phyloP scores from a whole-genome alignment of 2,329 filamentous ascomycete genomes.

The Pseudovirgaria hyperparasitica region DNA sequence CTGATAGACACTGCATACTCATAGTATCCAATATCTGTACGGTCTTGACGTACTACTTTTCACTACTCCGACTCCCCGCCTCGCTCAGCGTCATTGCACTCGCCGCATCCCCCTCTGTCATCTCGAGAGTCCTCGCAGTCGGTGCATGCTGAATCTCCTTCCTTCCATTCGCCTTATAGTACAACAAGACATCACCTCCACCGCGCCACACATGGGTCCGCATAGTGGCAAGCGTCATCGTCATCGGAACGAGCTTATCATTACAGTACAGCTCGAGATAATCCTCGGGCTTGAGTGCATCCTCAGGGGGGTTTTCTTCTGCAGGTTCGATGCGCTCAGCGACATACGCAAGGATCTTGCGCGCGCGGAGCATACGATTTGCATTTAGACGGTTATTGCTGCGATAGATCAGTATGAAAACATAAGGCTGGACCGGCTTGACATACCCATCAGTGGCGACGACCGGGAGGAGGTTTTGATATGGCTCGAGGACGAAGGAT shows the following conservation, averaged over 20 bases:
- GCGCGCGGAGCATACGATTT: slow-evolving; percentile 89
- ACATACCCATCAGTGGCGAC: slow-evolving; percentile 60
- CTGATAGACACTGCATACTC: no score
- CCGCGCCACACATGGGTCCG: slow-evolving; percentile 89
- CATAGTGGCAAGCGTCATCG: slow-evolving; percentile 89
- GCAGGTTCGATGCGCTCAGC: slow-evolving; percentile 75
- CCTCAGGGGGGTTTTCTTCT: slow-evolving; percentile 45
- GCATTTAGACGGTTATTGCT: slow-evolving; percentile 86
- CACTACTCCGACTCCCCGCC: slow-evolving; percentile 10
- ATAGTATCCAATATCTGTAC: no score
- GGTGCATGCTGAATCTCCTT: slow-evolving; percentile 40
- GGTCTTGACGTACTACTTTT: no score
- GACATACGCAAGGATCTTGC: slow-evolving; percentile 87
- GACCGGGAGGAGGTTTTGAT: slow-evolving; percentile 58
- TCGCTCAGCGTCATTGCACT: slow-evolving; percentile 14
- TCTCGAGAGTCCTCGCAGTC: slow-evolving; percentile 14
- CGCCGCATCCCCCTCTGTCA: slow-evolving; percentile 16
- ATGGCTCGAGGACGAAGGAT: slow-evolving; percentile 83
- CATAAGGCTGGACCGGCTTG: slow-evolving; percentile 12
- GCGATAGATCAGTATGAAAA: no score
- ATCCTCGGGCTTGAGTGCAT: slow-evolving; percentile 67
- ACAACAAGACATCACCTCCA: slow-evolving; percentile 79
- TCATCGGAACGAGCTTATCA: slow-evolving; percentile 61
- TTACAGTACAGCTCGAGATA: slow-evolving; percentile 94
- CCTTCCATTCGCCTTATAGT: slow-evolving; percentile 86